These are phyloP conservation scores for Penicillium olsonii DNA, from an alignment of 2,329 filamentous ascomycete genomes.

Conservation along the genomic window DNA sequence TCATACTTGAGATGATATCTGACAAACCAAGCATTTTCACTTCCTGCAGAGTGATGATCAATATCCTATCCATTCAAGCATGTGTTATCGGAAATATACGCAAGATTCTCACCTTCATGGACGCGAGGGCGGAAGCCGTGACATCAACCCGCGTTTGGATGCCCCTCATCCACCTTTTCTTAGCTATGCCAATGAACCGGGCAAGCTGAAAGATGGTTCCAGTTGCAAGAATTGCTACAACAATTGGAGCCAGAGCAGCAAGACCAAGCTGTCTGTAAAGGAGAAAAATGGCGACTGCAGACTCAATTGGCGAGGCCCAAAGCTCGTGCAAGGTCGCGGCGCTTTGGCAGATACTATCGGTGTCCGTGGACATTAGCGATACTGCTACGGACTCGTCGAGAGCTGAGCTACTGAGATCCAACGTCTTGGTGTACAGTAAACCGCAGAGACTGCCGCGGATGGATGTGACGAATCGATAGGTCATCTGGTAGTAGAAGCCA, in stretches of 20 bases:
- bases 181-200: not conserved
- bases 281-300: constrained; percentile 20
- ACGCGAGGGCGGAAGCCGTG: not conserved
- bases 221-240: constrained; percentile 15
- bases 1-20: not conserved
- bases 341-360: too few relatives aligned
- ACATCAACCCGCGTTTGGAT: not conserved
- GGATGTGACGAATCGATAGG: constrained; percentile 3
- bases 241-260: constrained; percentile 25
- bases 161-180: not conserved
- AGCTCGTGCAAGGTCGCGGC: constrained; percentile 23
- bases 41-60: too few relatives aligned
- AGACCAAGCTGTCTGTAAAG: constrained; percentile 23
- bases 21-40: not conserved
- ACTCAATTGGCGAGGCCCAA: constrained; percentile 20
- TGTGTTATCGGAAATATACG: too few relatives aligned
- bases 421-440: constrained; percentile 5
- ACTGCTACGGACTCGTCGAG: constrained; percentile 5
- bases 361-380: constrained; percentile 9
- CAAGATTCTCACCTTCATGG: not conserved
- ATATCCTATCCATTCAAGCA: too few relatives aligned
- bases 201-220: not conserved
- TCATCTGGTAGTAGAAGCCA: constrained; percentile 6
- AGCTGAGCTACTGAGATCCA: constrained; percentile 7
- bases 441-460: constrained; percentile 3